Percentiles rank a stretch among this genome's conserved stretches.
These are phyloP conservation scores for Vicia villosa DNA, from an alignment of 306 rosid species.

Conservation along the genomic window DNA sequence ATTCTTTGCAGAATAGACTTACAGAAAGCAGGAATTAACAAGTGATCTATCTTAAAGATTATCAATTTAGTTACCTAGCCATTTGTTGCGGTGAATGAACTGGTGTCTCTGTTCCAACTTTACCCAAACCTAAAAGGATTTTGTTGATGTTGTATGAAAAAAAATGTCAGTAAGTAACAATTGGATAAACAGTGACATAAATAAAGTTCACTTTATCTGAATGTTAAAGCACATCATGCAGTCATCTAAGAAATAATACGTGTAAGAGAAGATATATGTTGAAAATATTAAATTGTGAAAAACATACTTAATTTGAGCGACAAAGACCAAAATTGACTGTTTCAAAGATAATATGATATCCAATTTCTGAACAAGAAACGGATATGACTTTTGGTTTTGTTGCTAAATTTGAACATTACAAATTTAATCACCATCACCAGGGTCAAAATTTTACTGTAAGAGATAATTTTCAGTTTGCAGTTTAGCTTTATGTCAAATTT, in stretches of 20 bases:
- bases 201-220: conserved; percentile 16
- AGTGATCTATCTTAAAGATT: conserved; percentile 3
- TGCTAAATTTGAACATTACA: conserved; percentile 19
- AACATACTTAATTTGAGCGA: conserved; percentile 17
- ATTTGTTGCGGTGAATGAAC: conserved; percentile 71
- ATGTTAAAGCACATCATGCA: conserved; percentile 17
- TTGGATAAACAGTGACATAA: background rate
- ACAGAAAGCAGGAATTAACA: conserved; percentile 5
- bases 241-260: conserved; percentile 23
- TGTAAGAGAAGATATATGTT: conserved; percentile 22
- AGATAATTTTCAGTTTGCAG: conserved; percentile 15
- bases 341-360: conserved; percentile 23
- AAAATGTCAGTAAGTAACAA: conserved; percentile 24
- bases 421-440: background rate
- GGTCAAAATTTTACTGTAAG: conserved; percentile 16
- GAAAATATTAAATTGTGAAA: conserved; percentile 12
- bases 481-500: conserved; percentile 22
- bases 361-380: conserved; percentile 20
- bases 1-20: conserved; percentile 7
- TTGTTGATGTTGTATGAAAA: conserved; percentile 25
- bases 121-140: conserved; percentile 74
- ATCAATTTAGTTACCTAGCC: conserved; percentile 53
- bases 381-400: conserved; percentile 20
- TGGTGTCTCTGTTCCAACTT: conserved; percentile 81
- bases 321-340: conserved; percentile 11